Base-by-base conservation (phyloP, 768 basidiomycete genomes). In the Calocera cornea region DNA sequence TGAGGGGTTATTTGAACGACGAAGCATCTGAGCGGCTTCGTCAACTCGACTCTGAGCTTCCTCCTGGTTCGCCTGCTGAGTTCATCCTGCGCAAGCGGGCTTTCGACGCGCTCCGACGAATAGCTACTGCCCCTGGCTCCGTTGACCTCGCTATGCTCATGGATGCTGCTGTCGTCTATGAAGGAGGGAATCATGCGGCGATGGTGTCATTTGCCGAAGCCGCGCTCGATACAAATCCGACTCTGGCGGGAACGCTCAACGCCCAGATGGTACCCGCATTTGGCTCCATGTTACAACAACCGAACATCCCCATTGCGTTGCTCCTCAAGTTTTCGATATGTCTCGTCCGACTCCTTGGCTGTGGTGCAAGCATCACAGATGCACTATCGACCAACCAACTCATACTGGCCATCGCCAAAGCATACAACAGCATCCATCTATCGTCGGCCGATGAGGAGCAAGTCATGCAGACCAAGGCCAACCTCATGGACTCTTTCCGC, bases 401-500 rank as follows among this genome's bases (percentile, higher is more conserved):
- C 69, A 71, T 86, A 16, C 67, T 84, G 2, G 80, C 84, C 0
- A 77, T 90, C 1, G 87, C 86, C 1, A 78, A 74, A 2, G 79
- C 83, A 1, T 90, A 91, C 69, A 84, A 86, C 67, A 73, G 78
- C 2, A 86, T 85, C 5, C 80, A 91, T 34, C 71, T 80, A 0
- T 68, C 80, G 12, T 77, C 87, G 41, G 83, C 86, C 0, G 79
- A 78, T 17, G 83, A 84, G 0, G 85, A 88, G 70, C 78, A 78
- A 16, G 88, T 87, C 83, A 78, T 90, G 5, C 82, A 86, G 67
- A 86, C 87, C 1, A 92, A 91, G 76, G 85, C 88, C 8, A 83
- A 84, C 24, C 76, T 90, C 29, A 76, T 92, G 22, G 89, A 92
- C 70, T 73, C 81, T 1, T 87, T 89, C 75, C 44, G 44, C 19